phyloP scores from a whole-genome alignment of 2,329 filamentous ascomycete genomes.

The Rhexocercosporidium sp. region DNA sequence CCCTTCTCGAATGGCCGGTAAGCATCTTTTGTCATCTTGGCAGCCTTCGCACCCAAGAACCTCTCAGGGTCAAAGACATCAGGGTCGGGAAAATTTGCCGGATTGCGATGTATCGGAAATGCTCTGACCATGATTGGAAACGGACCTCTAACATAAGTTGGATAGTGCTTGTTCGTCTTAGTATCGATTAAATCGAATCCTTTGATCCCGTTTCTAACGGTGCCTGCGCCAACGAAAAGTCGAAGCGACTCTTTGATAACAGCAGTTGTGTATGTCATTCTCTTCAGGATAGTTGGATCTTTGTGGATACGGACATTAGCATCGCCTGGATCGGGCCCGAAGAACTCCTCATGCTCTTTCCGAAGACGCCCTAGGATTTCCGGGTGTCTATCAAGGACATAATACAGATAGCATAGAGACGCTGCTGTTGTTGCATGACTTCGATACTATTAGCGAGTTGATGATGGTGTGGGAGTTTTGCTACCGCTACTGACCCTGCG shows the following conservation, averaged over 20 bases:
- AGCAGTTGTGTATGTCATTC: constrained; percentile 10
- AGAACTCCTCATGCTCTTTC: constrained; percentile 5
- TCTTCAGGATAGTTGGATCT: constrained; percentile 8
- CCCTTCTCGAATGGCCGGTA: constrained; percentile 62
- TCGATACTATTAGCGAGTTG: background rate
- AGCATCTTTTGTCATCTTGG: constrained; percentile 42
- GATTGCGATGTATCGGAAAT: constrained; percentile 5
- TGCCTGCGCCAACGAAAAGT: constrained; percentile 6
- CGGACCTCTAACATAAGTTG: constrained; percentile 5
- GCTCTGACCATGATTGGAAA: constrained; percentile 13
- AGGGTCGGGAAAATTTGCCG: constrained; percentile 7
- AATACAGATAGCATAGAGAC: constrained; percentile 5
- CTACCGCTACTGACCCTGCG: background rate
- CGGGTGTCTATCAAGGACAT: constrained; percentile 9
- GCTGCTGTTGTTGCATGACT: constrained; percentile 15
- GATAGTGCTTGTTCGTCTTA: constrained; percentile 2
- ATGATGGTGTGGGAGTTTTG: background rate
- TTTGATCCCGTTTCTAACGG: background rate
- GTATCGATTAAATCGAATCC: constrained; percentile 5
- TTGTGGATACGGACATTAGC: background rate
- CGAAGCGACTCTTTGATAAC: constrained; percentile 16
- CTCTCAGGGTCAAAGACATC: constrained; percentile 1
- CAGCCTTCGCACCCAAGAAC: background rate
- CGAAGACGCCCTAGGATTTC: background rate
- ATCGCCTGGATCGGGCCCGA: constrained; percentile 2